Percentiles rank a stretch among this genome's conserved stretches.
Evolutionary conservation across 2,329 filamentous ascomycete genomes (phyloP).

Genomic region (Atkinsonella texensis): DNA sequence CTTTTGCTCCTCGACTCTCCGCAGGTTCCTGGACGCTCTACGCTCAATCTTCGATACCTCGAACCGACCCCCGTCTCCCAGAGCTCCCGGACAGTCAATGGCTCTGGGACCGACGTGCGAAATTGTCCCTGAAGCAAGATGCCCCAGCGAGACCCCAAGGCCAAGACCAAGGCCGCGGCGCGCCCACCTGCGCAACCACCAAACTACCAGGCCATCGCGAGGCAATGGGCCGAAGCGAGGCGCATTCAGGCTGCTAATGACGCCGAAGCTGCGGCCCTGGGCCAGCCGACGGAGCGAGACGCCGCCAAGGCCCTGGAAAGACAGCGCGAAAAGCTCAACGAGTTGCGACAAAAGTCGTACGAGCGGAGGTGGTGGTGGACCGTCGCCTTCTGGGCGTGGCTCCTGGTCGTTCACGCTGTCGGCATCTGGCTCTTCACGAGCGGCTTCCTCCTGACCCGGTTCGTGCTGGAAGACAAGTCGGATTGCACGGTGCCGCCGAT

Average conservation of each 20-base stretch:
- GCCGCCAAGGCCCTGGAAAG: conserved; percentile 28
- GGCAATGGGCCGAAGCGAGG: conserved; percentile 42
- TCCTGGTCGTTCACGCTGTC: conserved; percentile 61
- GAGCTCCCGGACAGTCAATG: conserved; percentile 15
- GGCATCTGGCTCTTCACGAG: conserved; percentile 89
- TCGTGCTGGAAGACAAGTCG: conserved; percentile 68
- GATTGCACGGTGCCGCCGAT: conserved; percentile 58
- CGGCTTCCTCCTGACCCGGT: conserved; percentile 82
- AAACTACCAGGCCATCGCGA: conserved; percentile 41
- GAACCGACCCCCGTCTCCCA: not conserved
- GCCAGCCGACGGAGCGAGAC: conserved; percentile 20
- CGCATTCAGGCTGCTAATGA: conserved; percentile 33
- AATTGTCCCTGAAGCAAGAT: conserved; percentile 12
- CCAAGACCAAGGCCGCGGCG: conserved; percentile 13
- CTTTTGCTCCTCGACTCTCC: not conserved
- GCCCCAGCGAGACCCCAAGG: conserved; percentile 14
- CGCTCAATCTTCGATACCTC: not conserved
- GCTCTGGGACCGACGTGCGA: conserved; percentile 10
- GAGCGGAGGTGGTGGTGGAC: conserved; percentile 45
- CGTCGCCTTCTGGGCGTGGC: conserved; percentile 55
- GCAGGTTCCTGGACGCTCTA: not conserved
- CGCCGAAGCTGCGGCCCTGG: conserved; percentile 18
- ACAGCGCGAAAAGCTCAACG: conserved; percentile 35
- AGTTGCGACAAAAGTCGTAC: conserved; percentile 34
- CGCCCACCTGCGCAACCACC: conserved; percentile 9